Evolutionary conservation across 2,329 filamentous ascomycete species (phyloP).

Genomic region (Dryadomyces sulphureus): DNA sequence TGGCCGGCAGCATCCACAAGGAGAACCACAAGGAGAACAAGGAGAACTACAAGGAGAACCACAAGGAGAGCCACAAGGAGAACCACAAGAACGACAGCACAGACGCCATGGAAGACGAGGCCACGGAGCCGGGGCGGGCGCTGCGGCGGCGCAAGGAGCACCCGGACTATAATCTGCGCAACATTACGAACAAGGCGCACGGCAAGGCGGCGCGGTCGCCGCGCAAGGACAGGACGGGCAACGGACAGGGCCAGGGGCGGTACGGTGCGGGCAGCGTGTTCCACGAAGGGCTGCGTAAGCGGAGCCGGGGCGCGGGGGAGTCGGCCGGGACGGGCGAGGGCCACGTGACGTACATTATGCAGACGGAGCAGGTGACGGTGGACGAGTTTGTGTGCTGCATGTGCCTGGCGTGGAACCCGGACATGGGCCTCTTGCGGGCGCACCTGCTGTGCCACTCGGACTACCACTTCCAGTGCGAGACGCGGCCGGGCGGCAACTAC

Average conservation of each 20-base stretch:
- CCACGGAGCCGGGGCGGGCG: constrained; percentile 34
- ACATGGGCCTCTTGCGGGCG: constrained; percentile 30
- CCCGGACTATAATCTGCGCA: constrained; percentile 44
- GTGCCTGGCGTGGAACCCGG: constrained; percentile 32
- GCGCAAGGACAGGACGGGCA: neutral
- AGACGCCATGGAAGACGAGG: constrained; percentile 13
- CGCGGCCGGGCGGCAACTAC: constrained; percentile 21
- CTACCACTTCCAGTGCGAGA: constrained; percentile 27
- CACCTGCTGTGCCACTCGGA: constrained; percentile 34
- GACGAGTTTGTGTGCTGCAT: constrained; percentile 35
- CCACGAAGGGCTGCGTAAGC: neutral
- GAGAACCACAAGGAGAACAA: neutral
- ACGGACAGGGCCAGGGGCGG: too few relatives aligned
- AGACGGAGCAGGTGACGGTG: constrained; percentile 29
- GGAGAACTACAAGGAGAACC: neutral
- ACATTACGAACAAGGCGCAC: constrained; percentile 41
- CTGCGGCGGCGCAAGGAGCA: constrained; percentile 31
- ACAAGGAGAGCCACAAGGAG: too few relatives aligned
- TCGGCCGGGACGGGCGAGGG: constrained; percentile 18
- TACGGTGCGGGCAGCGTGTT: neutral
- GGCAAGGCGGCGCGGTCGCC: constrained; percentile 29
- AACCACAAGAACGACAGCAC: too few relatives aligned
- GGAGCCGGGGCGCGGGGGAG: neutral
- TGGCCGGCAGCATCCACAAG: too few relatives aligned
- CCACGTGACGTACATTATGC: constrained; percentile 30